phyloP scores from a whole-genome alignment of 768 basidiomycete species.

The Gymnopilus junonius region DNA sequence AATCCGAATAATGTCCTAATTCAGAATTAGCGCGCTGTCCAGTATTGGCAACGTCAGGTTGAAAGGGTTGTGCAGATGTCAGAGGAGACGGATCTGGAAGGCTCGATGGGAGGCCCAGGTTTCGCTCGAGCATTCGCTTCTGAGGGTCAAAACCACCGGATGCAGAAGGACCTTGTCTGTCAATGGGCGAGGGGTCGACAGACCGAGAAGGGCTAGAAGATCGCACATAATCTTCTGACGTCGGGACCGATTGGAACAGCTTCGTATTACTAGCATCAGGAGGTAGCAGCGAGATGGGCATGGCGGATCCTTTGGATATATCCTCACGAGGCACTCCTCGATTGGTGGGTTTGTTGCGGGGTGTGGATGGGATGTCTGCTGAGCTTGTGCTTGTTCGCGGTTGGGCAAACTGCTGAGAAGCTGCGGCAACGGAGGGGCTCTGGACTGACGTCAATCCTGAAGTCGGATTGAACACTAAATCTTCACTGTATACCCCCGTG shows the following conservation, averaged over 20 bases:
- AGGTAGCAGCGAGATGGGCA: conserved; percentile 61
- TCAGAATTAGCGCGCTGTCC: conserved; percentile 75
- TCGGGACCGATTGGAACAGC: conserved; percentile 53
- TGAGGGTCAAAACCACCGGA: conserved; percentile 39
- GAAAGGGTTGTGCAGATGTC: conserved; percentile 58
- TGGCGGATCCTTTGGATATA: conserved; percentile 52
- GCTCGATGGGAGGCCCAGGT: conserved; percentile 51
- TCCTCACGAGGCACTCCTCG: conserved; percentile 64
- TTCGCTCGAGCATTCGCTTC: conserved; percentile 35
- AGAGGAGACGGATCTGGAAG: conserved; percentile 61
- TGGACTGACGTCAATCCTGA: conserved; percentile 32
- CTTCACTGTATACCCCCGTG: conserved; percentile 79
- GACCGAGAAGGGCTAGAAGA: conserved; percentile 62
- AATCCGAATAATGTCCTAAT: conserved; percentile 79
- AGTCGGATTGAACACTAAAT: conserved; percentile 49
- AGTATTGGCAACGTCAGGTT: conserved; percentile 62
- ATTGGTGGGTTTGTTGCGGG: conserved; percentile 38
- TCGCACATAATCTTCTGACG: conserved; percentile 39
- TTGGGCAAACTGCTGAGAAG: conserved; percentile 33
- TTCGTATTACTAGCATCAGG: conserved; percentile 62
- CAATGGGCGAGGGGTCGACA: conserved; percentile 51
- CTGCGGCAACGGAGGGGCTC: conserved; percentile 28
- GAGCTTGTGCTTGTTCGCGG: conserved; percentile 62
- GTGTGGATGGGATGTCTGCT: conserved; percentile 35
- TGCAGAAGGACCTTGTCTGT: conserved; percentile 36